A percentile compares a stretch with the other conserved stretches of the same genome.
Evolutionary conservation across 345 rosid genomes (phyloP).

Genomic region (Excoecaria agallocha): DNA sequence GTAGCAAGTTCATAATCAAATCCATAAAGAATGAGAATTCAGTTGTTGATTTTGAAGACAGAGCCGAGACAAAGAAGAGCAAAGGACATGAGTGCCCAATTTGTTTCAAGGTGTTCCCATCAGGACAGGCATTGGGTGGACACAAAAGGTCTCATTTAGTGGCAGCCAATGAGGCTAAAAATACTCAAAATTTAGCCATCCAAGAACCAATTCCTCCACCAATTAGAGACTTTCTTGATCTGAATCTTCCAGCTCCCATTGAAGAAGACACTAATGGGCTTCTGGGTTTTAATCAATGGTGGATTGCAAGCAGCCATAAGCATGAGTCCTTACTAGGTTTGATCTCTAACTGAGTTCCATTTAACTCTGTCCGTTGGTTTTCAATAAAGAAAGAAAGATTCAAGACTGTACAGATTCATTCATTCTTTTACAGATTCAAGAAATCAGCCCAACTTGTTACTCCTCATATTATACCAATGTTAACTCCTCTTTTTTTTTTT

Average conservation of each 20-base stretch:
- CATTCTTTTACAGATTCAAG: constrained; percentile 42
- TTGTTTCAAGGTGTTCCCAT: constrained; percentile 57
- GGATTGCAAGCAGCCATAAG: constrained; percentile 48
- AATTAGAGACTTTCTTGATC: constrained; percentile 44
- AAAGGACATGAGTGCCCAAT: constrained; percentile 60
- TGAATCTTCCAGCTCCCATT: constrained; percentile 53
- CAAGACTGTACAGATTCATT: constrained; percentile 44
- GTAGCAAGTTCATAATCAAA: constrained; percentile 15
- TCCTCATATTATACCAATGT: constrained; percentile 3
- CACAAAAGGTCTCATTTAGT: constrained; percentile 72
- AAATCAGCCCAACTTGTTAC: constrained; percentile 11
- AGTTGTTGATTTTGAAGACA: constrained; percentile 17
- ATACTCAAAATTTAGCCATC: constrained; percentile 8
- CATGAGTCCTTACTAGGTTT: constrained; percentile 39
- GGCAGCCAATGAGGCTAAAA: constrained; percentile 18
- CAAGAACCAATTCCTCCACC: constrained; percentile 27
- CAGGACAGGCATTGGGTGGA: constrained; percentile 90
- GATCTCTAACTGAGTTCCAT: constrained; percentile 35
- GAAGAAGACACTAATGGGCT: constrained; percentile 44
- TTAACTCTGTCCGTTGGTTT: constrained; percentile 4
- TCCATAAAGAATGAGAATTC: constrained; percentile 18
- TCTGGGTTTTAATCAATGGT: constrained; percentile 51
- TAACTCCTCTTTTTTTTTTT: neutral
- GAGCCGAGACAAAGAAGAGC: constrained; percentile 25
- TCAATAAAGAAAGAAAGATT: neutral